Evolutionary conservation across 202 grass and related monocot species (phyloP).

Genomic region (Eragrostis tef): DNA sequence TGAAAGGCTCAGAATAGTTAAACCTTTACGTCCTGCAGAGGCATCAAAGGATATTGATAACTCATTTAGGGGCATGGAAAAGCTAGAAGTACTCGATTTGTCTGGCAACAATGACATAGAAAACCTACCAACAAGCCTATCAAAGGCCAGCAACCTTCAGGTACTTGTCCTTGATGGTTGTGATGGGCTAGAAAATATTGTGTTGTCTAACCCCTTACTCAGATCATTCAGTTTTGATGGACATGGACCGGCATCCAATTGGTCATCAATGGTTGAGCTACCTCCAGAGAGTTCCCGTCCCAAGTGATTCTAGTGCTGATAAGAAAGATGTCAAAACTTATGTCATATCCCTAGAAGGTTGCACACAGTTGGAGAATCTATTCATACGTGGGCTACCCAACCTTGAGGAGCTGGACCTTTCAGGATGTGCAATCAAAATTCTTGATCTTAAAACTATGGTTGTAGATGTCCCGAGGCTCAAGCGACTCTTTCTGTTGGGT

Average conservation of each 20-base stretch:
- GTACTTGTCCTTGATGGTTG: slow-evolving; percentile 34
- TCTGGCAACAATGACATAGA: slow-evolving; percentile 7
- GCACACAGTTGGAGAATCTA: not conserved
- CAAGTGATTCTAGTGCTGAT: no score
- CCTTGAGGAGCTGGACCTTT: slow-evolving; percentile 29
- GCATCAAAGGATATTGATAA: not conserved
- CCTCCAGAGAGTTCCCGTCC: not conserved
- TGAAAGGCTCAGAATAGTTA: not conserved
- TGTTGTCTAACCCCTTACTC: not conserved
- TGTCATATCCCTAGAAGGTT: not conserved
- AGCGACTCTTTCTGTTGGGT: not conserved
- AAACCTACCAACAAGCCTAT: slow-evolving; percentile 10
- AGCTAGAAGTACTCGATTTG: slow-evolving; percentile 19
- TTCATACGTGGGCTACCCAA: not conserved
- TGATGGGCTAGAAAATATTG: slow-evolving; percentile 18
- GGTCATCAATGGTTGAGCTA: not conserved
- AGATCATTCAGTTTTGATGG: slow-evolving; percentile 37
- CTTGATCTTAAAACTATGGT: slow-evolving; percentile 15
- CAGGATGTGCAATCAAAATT: slow-evolving; percentile 1
- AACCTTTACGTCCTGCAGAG: not conserved
- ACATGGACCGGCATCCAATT: not conserved
- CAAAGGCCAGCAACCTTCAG: not conserved
- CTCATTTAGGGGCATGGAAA: not conserved
- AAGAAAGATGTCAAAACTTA: not conserved
- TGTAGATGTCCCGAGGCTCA: not conserved